These are phyloP conservation scores for Neurospora tetraspora DNA, from an alignment of 495 filamentous ascomycete genomes.

Conservation along the genomic window DNA sequence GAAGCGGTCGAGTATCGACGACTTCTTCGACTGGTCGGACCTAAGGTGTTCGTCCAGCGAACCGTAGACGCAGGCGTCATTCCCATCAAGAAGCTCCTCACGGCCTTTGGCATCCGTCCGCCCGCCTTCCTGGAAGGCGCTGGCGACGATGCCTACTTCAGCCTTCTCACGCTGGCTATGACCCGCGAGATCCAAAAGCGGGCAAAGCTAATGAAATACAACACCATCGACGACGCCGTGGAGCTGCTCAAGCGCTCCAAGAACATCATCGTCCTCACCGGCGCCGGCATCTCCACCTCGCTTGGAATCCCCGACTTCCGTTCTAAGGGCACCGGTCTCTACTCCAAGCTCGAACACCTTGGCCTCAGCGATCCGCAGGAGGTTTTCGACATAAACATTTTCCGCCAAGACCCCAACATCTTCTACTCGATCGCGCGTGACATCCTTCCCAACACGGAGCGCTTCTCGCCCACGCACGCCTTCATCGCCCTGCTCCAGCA, in stretches of 20 bases:
- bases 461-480: slow-evolving; percentile 79
- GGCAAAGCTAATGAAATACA: slow-evolving; percentile 70
- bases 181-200: slow-evolving; percentile 75
- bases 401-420: slow-evolving; percentile 75
- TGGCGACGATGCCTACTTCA: slow-evolving; percentile 63
- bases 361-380: slow-evolving; percentile 78
- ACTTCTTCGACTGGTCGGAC: slow-evolving; percentile 63
- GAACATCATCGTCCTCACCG: slow-evolving; percentile 90
- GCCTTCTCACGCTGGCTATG: slow-evolving; percentile 65
- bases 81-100: slow-evolving; percentile 74
- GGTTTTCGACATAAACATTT: slow-evolving; percentile 83
- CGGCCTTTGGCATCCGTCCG: slow-evolving; percentile 79
- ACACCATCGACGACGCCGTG: slow-evolving; percentile 82
- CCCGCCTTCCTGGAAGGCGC: slow-evolving; percentile 67
- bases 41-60: slow-evolving; percentile 60
- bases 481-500: slow-evolving; percentile 94
- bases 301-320: slow-evolving; percentile 87
- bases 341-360: slow-evolving; percentile 68
- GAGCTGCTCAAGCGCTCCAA: slow-evolving; percentile 57
- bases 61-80: slow-evolving; percentile 59
- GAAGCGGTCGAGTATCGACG: slow-evolving; percentile 60
- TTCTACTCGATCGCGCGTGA: slow-evolving; percentile 91
- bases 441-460: slow-evolving; percentile 66
- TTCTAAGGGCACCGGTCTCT: slow-evolving; percentile 75
- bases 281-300: slow-evolving; percentile 84